Base-by-base conservation (phyloP, 2,329 filamentous ascomycete genomes). In the Penicillium sp. region DNA sequence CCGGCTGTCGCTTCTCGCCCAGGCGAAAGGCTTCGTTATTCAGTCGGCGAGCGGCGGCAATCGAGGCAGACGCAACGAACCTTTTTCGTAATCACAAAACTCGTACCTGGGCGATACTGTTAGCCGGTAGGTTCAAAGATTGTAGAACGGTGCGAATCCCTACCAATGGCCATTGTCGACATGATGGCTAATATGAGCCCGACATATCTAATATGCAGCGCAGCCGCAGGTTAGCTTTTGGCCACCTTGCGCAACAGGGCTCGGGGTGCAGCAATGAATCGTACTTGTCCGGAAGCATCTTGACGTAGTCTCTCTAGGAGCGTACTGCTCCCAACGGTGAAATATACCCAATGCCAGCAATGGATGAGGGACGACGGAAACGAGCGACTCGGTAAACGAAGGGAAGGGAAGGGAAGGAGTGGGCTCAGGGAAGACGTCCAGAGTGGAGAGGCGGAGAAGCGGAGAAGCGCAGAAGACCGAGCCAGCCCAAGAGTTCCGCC, bases 41-140 rank as follows among this genome's bases (percentile, higher is more conserved):
- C 35, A 44, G 46, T 53, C 41, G 47, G 47, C 49, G 37, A 46
- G 45, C 42, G 33, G 10, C 41, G 47, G 47, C 49, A 35, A 46
- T 46, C 42, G 32, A 18, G 32, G 33, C 33, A 10, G 33, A 23
- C 9, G 33, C 33, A 33, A 68, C 74, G 70, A 75, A 93, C 88
- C 81, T 96, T 97, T 76, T 98, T 98, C 42, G 95, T 98, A 65
- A 98, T 96, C 61, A 98, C 92, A 72, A 98, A 98, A 80, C 91
- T 95, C 44, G 89, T 90, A 66, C 90, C 89, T 93, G 62, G 31
- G 27, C 20, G 24, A 23, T 23, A 23, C 28, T 41, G n/a, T 54
- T 62, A 52, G 60, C 42, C 44, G 32, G 3, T 4, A 40, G 31
- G 37, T 9, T 4, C 28, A 45, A 13, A 13, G 6, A 15, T 12